phyloP scores from a whole-genome alignment of 306 rosid genomes.

The Prunus mira region DNA sequence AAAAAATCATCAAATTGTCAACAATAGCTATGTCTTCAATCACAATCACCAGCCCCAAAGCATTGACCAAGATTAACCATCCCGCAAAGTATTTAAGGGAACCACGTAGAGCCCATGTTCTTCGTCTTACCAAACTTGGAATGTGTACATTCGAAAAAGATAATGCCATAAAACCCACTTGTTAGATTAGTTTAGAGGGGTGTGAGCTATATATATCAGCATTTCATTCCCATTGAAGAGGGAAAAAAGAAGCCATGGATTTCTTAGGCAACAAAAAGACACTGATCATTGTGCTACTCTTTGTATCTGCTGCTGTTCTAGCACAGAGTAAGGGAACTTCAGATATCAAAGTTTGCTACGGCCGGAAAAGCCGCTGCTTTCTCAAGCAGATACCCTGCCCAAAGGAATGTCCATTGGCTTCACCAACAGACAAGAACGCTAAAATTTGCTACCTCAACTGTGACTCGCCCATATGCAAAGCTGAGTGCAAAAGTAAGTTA shows the following conservation, averaged over 20 bases:
- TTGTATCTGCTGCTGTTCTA: constrained; percentile 31
- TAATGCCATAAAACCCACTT: constrained; percentile 20
- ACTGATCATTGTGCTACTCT: constrained; percentile 20
- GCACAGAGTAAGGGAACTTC: constrained; percentile 14
- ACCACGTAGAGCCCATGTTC: constrained; percentile 1
- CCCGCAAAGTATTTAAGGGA: neutral
- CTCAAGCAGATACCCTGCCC: constrained; percentile 51
- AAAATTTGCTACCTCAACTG: constrained; percentile 74
- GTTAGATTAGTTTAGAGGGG: constrained; percentile 2
- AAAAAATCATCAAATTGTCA: neutral
- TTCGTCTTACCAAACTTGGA: neutral
- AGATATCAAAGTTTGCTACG: constrained; percentile 29
- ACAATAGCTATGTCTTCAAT: constrained; percentile 3
- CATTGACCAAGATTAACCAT: constrained; percentile 28
- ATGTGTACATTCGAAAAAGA: neutral
- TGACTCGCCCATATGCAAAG: constrained; percentile 59
- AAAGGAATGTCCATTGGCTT: constrained; percentile 48
- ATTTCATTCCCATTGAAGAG: constrained; percentile 6
- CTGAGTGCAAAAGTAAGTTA: constrained; percentile 67
- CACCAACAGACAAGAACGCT: constrained; percentile 47
- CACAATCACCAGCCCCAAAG: constrained; percentile 17
- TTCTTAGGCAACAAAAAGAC: constrained; percentile 22
- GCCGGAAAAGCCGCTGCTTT: constrained; percentile 43
- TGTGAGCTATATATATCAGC: neutral
- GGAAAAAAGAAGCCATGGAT: constrained; percentile 34